Base-by-base conservation (phyloP, 345 rosid species). In the Bruguiera gymnorhiza region DNA sequence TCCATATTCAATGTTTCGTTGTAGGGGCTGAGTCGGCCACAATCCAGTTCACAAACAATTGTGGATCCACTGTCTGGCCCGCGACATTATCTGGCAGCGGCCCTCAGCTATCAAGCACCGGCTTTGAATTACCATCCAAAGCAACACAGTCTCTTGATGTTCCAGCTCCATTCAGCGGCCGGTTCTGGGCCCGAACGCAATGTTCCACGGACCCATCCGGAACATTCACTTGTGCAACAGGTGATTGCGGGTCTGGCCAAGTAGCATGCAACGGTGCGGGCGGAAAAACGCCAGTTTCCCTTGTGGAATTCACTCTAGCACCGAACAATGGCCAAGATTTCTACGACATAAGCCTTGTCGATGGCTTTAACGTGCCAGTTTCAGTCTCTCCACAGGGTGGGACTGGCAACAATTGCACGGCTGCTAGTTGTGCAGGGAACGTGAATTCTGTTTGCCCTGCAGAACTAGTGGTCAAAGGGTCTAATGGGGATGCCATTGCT, bases 21-120 rank as follows among this genome's bases (percentile, higher is more conserved):
- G 26, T 8, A 54, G 58, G 58, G 23, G 68, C 32, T 20, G 31
- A 72, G 2, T 69, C 80, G n/a, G 63, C 71, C 23, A 77, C 72
- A 19, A 74, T 88, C 65, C 88, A 81, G 0, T 26, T 86, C 59
- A 73, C 16, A 31, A 86, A 89, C 81, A 82, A 80, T n/a, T 89
- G 90, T 29, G 61, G 83, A 0, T 77, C 39, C 75, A 81, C 81
- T 0, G 70, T 89, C 19, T 89, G 90, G 90, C 88, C 90, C 0
- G 90, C 60, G 39, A 62, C 24, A 13, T 71, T 77, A 16, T 54
- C 79, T 0, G 65, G 76, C 46, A 23, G 62, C 26, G 62, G 70
- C 0, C 19, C 55, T 19, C 80, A 57, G 10, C 43, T 75, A 4
- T 63, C 84, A 15, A 39, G 81, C 31, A 85, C 93, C 5, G 89